These are phyloP conservation scores for Zhuliangozyma blackwelliae DNA, from an alignment of 1,139 yeast species.

Conservation along the genomic window DNA sequence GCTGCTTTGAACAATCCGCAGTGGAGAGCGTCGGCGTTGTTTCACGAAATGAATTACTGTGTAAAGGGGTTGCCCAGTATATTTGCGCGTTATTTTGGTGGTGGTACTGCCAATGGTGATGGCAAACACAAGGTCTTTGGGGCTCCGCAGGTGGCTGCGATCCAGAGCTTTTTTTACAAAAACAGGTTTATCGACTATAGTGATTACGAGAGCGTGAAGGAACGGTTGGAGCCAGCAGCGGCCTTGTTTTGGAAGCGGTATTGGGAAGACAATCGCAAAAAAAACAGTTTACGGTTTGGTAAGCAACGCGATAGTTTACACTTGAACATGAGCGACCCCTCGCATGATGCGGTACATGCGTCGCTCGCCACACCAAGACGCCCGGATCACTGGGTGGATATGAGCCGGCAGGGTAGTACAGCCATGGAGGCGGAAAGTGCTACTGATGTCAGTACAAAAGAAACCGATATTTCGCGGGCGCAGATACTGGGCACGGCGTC, in stretches of 20 bases:
- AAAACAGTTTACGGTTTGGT: conserved; percentile 29
- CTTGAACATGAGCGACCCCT: conserved; percentile 7
- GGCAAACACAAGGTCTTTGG: conserved; percentile 36
- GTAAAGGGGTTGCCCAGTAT: conserved; percentile 39
- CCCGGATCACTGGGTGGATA: background rate
- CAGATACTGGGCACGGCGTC: conserved; percentile 55
- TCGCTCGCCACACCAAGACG: too few relatives aligned
- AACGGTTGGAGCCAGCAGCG: conserved; percentile 28
- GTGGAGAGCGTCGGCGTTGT: conserved; percentile 53
- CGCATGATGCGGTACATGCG: too few relatives aligned
- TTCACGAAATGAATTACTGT: conserved; percentile 64
- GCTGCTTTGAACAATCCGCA: conserved; percentile 46
- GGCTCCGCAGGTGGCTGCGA: conserved; percentile 52
- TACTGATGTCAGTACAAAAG: too few relatives aligned
- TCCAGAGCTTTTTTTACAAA: conserved; percentile 52
- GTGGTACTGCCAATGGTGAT: conserved; percentile 19
- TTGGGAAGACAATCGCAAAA: conserved; percentile 41
- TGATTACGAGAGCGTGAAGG: conserved; percentile 20
- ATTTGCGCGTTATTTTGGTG: conserved; percentile 39
- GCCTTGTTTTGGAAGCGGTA: conserved; percentile 49
- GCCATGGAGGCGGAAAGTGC: background rate
- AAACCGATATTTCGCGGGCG: conserved; percentile 23
- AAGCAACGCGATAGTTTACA: conserved; percentile 23
- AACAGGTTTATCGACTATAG: conserved; percentile 39
- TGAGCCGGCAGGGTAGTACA: background rate